These are phyloP conservation scores for Dacryopinax spathularia DNA, from an alignment of 768 basidiomycete genomes.

Conservation along the genomic window DNA sequence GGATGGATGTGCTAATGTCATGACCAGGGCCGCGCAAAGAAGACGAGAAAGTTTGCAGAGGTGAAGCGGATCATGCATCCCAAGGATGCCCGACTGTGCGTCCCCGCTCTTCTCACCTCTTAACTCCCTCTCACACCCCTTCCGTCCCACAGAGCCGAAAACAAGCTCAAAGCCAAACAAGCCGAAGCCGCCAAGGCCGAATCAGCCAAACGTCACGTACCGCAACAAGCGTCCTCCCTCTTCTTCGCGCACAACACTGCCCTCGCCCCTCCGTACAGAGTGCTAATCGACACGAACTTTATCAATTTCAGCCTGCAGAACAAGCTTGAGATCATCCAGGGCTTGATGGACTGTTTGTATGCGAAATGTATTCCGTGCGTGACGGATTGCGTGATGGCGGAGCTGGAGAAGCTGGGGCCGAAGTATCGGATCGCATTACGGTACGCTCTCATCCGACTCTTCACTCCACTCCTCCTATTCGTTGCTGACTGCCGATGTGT, in stretches of 20 bases:
- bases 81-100: conserved; percentile 81
- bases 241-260: conserved; percentile 92
- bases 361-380: conserved; percentile 98
- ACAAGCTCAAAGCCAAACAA: conserved; percentile 76
- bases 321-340: conserved; percentile 84
- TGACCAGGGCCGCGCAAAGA: conserved; percentile 74
- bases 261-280: conserved; percentile 90
- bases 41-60: conserved; percentile 85
- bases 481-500: conserved; percentile 6
- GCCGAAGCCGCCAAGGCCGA: conserved; percentile 69
- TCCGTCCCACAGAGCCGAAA: conserved; percentile 58
- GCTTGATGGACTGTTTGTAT: conserved; percentile 99
- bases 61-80: conserved; percentile 92
- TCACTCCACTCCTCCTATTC: not conserved
- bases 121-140: not conserved
- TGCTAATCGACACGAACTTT: conserved; percentile 97
- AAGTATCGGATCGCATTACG: conserved; percentile 87
- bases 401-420: conserved; percentile 92
- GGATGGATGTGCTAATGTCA: too few relatives aligned
- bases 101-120: conserved; percentile 3
- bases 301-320: conserved; percentile 99
- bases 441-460: conserved; percentile 32
- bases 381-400: conserved; percentile 98
- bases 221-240: conserved; percentile 76
- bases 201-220: conserved; percentile 58